phyloP scores from a whole-genome alignment of 2,329 filamentous ascomycete genomes.

The Apiospora malaysiana region DNA sequence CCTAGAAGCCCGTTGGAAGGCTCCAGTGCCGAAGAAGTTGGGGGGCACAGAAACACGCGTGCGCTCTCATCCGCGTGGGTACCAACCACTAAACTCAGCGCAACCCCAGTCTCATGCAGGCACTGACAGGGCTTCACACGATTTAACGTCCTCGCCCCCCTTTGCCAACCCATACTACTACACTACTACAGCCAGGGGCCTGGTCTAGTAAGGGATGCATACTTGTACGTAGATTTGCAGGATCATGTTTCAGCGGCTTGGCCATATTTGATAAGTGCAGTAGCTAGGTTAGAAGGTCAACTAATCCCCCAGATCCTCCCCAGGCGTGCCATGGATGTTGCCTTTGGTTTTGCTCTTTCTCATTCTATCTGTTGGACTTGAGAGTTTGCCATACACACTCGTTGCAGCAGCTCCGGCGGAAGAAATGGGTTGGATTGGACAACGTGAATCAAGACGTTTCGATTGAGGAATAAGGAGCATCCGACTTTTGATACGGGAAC shows the following conservation, averaged over 20 bases:
- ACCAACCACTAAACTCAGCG: constrained; percentile 12
- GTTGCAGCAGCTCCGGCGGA: background rate
- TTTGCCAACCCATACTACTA: background rate
- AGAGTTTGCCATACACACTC: background rate
- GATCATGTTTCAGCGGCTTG: constrained; percentile 10
- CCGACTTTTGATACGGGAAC: background rate
- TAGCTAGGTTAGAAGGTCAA: background rate
- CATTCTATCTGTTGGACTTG: background rate
- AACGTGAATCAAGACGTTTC: background rate
- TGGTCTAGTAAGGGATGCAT: constrained; percentile 11
- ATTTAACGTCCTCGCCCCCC: background rate
- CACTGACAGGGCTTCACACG: constrained; percentile 3
- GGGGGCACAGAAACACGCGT: constrained; percentile 14
- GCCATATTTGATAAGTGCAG: constrained; percentile 1
- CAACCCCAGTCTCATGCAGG: constrained; percentile 11
- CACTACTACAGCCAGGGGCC: background rate
- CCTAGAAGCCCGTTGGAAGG: background rate
- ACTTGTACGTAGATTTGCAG: constrained; percentile 6
- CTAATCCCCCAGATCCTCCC: background rate
- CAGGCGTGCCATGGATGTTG: background rate
- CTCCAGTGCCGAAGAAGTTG: constrained; percentile 9
- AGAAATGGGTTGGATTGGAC: background rate
- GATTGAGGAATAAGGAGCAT: background rate
- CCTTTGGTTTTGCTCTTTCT: background rate
- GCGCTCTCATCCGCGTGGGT: constrained; percentile 2